These are phyloP conservation scores for Xerocomus spinulosus DNA, from an alignment of 768 basidiomycete species.

Conservation along the genomic window DNA sequence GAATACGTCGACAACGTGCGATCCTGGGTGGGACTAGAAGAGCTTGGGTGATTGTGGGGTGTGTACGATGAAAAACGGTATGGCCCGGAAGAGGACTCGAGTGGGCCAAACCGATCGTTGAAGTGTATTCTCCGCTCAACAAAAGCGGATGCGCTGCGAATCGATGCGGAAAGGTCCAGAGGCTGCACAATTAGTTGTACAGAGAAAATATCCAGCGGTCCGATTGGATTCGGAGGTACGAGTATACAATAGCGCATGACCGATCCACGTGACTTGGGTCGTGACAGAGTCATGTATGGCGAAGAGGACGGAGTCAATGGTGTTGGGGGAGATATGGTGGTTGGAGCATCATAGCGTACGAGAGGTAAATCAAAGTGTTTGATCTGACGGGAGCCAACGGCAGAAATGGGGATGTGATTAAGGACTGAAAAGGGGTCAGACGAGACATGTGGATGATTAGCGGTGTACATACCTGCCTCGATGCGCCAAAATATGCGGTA, in stretches of 20 bases:
- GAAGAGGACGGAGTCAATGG: constrained; percentile 33
- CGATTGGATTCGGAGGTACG: constrained; percentile 54
- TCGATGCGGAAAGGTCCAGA: constrained; percentile 48
- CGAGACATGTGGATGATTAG: constrained; percentile 4
- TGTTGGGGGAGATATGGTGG: constrained; percentile 34
- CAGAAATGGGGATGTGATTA: constrained; percentile 57
- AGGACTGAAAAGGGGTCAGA: constrained; percentile 46
- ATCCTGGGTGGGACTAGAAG: constrained; percentile 27
- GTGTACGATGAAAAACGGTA: constrained; percentile 17
- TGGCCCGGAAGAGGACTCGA: constrained; percentile 22
- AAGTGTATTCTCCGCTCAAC: constrained; percentile 71
- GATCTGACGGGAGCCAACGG: constrained; percentile 63
- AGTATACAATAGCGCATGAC: constrained; percentile 57
- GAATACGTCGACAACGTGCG: constrained; percentile 8
- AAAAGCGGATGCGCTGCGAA: constrained; percentile 60
- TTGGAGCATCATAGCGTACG: constrained; percentile 63
- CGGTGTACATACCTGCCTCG: constrained; percentile 62
- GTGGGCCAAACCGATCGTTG: constrained; percentile 34
- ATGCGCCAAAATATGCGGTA: constrained; percentile 81
- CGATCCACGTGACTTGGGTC: constrained; percentile 54
- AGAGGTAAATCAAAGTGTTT: constrained; percentile 70
- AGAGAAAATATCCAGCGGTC: constrained; percentile 69
- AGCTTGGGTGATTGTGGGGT: constrained; percentile 21
- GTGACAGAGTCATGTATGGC: constrained; percentile 38
- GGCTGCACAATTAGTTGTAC: constrained; percentile 61